Conservation (phyloP, 148 eudicot genomes). For the Rhododendron ferrugineum region DNA sequence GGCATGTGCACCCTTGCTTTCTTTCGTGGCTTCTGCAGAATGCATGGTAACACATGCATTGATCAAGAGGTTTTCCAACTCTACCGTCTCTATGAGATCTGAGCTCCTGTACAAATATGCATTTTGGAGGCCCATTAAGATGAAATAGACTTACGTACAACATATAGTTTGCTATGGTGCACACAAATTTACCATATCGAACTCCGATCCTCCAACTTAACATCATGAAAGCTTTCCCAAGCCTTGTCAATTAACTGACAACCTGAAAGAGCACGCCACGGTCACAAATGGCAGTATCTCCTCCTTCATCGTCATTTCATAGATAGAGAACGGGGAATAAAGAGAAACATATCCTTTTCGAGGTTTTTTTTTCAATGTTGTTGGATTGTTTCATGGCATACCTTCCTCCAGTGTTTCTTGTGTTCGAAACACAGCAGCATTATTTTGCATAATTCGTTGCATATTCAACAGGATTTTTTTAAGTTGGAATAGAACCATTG, state of each 20-base stretch:
- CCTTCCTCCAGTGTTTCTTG: constrained; percentile 97
- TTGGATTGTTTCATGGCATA: constrained; percentile 6
- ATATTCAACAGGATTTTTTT: constrained; percentile 80
- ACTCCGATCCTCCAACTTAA: constrained; percentile 75
- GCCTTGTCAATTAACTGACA: constrained; percentile 78
- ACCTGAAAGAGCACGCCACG: constrained; percentile 40
- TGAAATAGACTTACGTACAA: neutral
- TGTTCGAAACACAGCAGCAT: constrained; percentile 97
- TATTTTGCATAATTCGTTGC: constrained; percentile 91
- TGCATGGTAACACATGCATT: constrained; percentile 97
- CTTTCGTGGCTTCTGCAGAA: constrained; percentile 99
- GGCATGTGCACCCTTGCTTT: constrained; percentile 95
- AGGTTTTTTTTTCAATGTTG: neutral
- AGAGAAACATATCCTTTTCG: neutral
- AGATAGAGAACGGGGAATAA: neutral
- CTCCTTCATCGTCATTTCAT: too few relatives aligned
- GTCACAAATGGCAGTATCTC: neutral
- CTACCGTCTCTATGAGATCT: constrained; percentile 95
- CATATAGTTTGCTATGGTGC: neutral
- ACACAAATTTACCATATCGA: constrained; percentile 66
- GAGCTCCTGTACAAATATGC: constrained; percentile 58
- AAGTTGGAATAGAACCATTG: constrained; percentile 82
- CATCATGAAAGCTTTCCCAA: constrained; percentile 95
- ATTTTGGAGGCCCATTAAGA: neutral
- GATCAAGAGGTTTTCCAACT: constrained; percentile 89